Conservation (phyloP, 2,329 filamentous ascomycete genomes). For the Stemphylium vesicarium region DNA sequence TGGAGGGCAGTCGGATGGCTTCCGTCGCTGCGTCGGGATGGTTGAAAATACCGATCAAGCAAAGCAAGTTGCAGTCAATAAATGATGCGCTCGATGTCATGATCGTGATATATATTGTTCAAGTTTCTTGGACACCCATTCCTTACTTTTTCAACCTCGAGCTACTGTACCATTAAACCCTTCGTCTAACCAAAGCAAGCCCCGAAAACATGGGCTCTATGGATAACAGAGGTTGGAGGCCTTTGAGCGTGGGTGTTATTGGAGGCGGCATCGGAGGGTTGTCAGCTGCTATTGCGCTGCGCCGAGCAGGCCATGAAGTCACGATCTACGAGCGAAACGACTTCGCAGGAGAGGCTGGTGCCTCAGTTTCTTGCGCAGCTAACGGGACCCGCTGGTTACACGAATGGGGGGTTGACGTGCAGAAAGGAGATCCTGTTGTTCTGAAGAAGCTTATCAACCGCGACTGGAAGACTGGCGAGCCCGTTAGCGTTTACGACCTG, state of each 20-base stretch:
- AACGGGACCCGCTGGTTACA: conserved; percentile 74
- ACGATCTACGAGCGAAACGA: conserved; percentile 72
- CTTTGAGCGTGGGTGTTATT: conserved; percentile 50
- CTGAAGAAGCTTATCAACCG: conserved; percentile 71
- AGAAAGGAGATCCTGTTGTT: conserved; percentile 69
- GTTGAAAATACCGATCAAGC: too few relatives aligned
- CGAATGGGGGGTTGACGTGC: conserved; percentile 70
- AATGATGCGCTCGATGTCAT: too few relatives aligned
- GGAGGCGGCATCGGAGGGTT: conserved; percentile 63
- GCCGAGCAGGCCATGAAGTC: conserved; percentile 60
- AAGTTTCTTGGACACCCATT: too few relatives aligned
- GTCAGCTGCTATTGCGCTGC: conserved; percentile 58
- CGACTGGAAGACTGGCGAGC: conserved; percentile 73
- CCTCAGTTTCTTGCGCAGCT: conserved; percentile 62
- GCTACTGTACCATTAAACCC: too few relatives aligned
- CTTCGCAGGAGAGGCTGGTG: conserved; percentile 70
- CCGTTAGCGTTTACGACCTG: conserved; percentile 68
- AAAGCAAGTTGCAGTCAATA: too few relatives aligned
- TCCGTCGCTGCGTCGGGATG: too few relatives aligned
- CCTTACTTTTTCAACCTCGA: too few relatives aligned
- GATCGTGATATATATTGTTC: too few relatives aligned
- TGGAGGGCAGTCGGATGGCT: too few relatives aligned
- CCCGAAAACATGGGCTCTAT: too few relatives aligned
- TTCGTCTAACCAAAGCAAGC: too few relatives aligned
- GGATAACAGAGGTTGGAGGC: conserved; percentile 23